A percentile compares a stretch with the other conserved stretches of the same genome.
These are phyloP conservation scores for Micractinium sp. DNA, from an alignment of 139 green algal genomes.

Conservation along the genomic window DNA sequence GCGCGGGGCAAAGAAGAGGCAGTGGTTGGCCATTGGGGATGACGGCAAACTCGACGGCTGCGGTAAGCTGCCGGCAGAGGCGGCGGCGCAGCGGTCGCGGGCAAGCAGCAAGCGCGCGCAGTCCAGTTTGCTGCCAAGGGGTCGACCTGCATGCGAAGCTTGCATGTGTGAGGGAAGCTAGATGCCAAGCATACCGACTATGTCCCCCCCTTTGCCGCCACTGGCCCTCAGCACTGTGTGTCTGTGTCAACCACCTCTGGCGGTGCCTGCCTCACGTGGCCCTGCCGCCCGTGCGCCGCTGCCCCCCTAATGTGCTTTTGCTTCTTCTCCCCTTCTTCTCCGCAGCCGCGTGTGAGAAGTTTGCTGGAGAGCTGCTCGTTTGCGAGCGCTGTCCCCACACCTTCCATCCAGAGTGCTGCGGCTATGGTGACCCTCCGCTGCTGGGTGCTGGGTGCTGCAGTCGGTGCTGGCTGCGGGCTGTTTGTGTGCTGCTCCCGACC, in stretches of 20 bases:
- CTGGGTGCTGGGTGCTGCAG: neutral
- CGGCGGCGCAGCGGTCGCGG: no score
- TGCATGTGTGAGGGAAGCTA: no score
- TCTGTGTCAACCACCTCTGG: no score
- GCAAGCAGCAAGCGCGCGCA: no score
- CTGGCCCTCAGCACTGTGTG: no score
- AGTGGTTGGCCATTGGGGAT: neutral
- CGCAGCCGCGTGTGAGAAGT: slow-evolving; percentile 19
- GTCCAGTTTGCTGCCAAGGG: no score
- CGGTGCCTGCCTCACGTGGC: neutral
- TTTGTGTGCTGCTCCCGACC: neutral
- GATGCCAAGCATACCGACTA: no score
- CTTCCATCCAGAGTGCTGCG: slow-evolving; percentile 22
- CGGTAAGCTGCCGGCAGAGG: neutral
- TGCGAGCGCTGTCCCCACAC: slow-evolving; percentile 15
- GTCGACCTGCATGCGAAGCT: no score
- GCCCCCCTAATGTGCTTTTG: neutral
- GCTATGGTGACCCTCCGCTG: neutral
- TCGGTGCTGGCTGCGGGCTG: neutral
- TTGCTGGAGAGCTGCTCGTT: neutral
- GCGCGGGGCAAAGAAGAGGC: neutral
- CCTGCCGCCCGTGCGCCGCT: neutral
- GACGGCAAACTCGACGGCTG: slow-evolving; percentile 14
- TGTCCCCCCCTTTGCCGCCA: no score
- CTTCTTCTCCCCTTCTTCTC: neutral